Conservation (phyloP, 345 rosid genomes). For the Eucalyptus rudis region DNA sequence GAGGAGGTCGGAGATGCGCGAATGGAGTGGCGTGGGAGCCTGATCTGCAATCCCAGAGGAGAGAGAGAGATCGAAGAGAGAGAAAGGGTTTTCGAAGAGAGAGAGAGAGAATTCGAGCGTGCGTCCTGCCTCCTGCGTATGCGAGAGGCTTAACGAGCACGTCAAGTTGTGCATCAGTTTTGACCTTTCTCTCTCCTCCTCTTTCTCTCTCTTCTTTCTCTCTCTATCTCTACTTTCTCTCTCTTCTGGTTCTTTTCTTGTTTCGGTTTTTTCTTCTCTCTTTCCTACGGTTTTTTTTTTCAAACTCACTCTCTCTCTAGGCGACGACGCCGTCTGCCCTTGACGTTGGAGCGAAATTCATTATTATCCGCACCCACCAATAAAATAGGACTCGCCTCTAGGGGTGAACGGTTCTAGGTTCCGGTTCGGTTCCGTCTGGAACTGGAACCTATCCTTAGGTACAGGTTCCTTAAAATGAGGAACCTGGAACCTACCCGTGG, state of each 20-base stretch:
- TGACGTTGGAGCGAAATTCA: not conserved
- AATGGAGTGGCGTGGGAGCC: not conserved
- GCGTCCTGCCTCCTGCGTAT: not conserved
- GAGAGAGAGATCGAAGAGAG: not conserved
- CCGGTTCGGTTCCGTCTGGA: too few species aligned
- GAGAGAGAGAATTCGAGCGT: not conserved
- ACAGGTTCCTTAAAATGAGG: too few species aligned
- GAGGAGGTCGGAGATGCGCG: not conserved
- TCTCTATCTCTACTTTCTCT: not conserved
- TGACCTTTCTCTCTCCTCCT: not conserved
- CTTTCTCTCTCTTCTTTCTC: not conserved
- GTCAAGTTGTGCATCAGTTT: not conserved
- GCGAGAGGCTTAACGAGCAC: not conserved
- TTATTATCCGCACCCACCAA: not conserved
- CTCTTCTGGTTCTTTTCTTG: not conserved
- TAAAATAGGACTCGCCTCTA: not conserved
- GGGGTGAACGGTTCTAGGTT: too few species aligned
- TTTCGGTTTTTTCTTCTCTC: not conserved
- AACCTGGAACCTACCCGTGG: too few species aligned
- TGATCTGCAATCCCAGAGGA: conserved; percentile 10
- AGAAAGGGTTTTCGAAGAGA: not conserved
- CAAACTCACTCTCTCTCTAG: not conserved
- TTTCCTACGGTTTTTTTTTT: not conserved
- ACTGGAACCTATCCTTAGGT: too few species aligned
- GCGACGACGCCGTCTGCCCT: not conserved